Conservation (phyloP, 2,329 filamentous ascomycete species). For the Botrytis paeoniae region DNA sequence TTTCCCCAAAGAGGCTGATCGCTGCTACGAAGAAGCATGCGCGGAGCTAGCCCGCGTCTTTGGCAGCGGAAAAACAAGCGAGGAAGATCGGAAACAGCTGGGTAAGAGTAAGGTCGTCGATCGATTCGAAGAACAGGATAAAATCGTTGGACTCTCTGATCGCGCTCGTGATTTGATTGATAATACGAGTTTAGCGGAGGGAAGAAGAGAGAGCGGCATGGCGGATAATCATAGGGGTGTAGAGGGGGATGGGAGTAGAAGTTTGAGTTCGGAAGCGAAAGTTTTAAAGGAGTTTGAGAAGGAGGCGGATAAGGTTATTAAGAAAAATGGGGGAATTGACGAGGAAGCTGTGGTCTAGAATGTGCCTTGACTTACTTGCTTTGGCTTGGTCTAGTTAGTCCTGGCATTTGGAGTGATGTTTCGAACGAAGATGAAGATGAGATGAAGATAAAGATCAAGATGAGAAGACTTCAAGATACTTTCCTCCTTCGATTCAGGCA, state of each 20-base stretch:
- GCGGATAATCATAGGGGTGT: slow-evolving; percentile 16
- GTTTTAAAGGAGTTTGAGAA: background rate
- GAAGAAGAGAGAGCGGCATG: slow-evolving; percentile 9
- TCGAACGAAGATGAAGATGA: background rate
- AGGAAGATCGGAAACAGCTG: slow-evolving; percentile 33
- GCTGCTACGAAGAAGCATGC: slow-evolving; percentile 37
- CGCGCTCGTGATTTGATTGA: slow-evolving; percentile 13
- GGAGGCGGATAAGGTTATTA: background rate
- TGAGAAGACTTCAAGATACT: background rate
- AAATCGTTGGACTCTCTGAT: background rate
- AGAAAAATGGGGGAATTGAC: background rate
- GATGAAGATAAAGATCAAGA: background rate
- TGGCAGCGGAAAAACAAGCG: slow-evolving; percentile 24
- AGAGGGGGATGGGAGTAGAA: background rate
- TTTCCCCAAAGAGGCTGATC: slow-evolving; percentile 35
- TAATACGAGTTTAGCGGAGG: slow-evolving; percentile 13
- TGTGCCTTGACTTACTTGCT: background rate
- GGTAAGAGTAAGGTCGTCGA: slow-evolving; percentile 30
- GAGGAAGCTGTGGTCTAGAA: background rate
- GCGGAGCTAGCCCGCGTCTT: slow-evolving; percentile 34
- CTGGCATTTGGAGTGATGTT: background rate
- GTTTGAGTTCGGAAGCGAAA: background rate
- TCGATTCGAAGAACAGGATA: slow-evolving; percentile 30
- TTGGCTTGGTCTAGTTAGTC: background rate
- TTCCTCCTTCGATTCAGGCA: background rate